phyloP scores from a whole-genome alignment of 768 basidiomycete species.

The Agaricus sinodeliciosus region DNA sequence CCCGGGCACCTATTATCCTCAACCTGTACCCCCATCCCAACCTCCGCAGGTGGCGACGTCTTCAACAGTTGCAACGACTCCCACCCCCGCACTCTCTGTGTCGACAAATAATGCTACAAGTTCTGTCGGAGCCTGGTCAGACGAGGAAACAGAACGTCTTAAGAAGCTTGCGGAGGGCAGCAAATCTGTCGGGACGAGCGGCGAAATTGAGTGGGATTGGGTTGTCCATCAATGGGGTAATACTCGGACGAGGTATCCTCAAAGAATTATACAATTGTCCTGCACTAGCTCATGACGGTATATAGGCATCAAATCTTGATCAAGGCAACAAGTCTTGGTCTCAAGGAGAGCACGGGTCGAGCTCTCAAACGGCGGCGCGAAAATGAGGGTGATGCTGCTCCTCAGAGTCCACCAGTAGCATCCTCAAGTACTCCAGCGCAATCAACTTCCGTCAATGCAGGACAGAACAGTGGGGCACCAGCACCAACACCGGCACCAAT shows the following conservation, averaged over 20 bases:
- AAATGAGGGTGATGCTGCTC: constrained; percentile 19
- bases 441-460: constrained; percentile 20
- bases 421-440: constrained; percentile 22
- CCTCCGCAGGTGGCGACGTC: constrained; percentile 8
- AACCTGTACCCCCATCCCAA: constrained; percentile 13
- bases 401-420: constrained; percentile 22
- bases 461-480: constrained; percentile 14
- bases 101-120: constrained; percentile 17
- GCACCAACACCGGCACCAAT: constrained; percentile 12
- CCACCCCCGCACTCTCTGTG: constrained; percentile 14
- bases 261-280: neutral
- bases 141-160: constrained; percentile 67
- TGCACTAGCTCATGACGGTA: neutral
- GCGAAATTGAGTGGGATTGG: constrained; percentile 78
- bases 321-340: constrained; percentile 70
- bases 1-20: constrained; percentile 14
- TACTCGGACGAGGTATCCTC: constrained; percentile 57
- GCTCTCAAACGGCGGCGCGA: constrained; percentile 48
- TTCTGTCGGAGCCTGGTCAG: constrained; percentile 60
- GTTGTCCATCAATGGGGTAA: constrained; percentile 69
- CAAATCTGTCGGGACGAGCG: constrained; percentile 36
- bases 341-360: constrained; percentile 67
- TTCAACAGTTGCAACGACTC: constrained; percentile 12
- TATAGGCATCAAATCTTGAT: constrained; percentile 75
- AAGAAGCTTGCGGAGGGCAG: constrained; percentile 66